These are phyloP conservation scores for Ustilago hordei DNA, from an alignment of 1,284 basidiomycete species.

Conservation along the genomic window DNA sequence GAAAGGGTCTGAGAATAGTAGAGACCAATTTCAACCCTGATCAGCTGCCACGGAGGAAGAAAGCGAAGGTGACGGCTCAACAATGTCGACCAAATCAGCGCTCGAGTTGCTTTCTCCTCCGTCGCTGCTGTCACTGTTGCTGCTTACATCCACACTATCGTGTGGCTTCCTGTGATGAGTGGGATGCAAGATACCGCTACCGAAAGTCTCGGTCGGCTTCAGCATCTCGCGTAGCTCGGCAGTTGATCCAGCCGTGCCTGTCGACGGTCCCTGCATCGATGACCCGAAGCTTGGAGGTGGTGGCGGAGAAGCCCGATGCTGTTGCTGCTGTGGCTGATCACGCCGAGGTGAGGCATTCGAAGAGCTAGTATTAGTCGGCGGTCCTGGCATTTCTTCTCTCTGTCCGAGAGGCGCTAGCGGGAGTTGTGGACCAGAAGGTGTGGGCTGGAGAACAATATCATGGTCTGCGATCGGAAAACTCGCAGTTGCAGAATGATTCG, in stretches of 20 bases:
- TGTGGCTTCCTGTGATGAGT: background rate
- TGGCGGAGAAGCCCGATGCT: background rate
- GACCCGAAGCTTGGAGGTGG: slow-evolving; percentile 3
- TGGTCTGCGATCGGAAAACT: background rate
- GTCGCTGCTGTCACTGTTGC: background rate
- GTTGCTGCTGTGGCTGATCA: background rate
- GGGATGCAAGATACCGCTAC: background rate
- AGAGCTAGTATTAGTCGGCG: background rate
- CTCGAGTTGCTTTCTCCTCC: slow-evolving; percentile 10
- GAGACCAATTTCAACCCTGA: background rate
- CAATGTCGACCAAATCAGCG: slow-evolving; percentile 3
- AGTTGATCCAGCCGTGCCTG: background rate
- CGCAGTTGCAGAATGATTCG: background rate
- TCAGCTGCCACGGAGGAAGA: slow-evolving; percentile 8
- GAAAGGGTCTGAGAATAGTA: background rate
- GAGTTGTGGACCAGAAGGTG: background rate
- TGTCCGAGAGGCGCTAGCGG: background rate
- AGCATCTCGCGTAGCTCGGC: slow-evolving; percentile 10
- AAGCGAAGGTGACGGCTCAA: background rate
- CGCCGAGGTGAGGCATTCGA: background rate
- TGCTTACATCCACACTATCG: slow-evolving; percentile 3
- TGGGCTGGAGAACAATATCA: background rate
- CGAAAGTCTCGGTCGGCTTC: background rate
- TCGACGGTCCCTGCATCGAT: background rate
- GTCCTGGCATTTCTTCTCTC: background rate